These are phyloP conservation scores for Maudiozyma turicensis DNA, from an alignment of 805 yeast genomes.

Conservation along the genomic window DNA sequence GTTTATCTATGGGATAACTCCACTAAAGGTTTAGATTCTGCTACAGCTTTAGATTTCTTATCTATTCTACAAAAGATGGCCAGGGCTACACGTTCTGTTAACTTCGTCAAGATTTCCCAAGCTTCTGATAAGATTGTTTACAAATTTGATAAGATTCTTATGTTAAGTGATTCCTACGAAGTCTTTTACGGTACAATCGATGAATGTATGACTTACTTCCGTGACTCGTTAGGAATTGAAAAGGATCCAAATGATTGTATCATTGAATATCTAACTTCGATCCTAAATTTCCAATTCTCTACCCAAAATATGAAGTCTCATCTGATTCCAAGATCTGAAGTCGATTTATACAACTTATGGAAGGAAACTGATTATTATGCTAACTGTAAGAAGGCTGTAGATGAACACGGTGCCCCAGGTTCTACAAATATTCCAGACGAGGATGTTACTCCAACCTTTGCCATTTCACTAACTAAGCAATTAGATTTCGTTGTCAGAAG, in stretches of 20 bases:
- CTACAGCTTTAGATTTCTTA: constrained; percentile 40
- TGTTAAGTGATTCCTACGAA: constrained; percentile 40
- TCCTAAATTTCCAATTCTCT: constrained; percentile 34
- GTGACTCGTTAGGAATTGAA: constrained; percentile 39
- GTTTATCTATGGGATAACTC: constrained; percentile 46
- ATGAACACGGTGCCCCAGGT: constrained; percentile 20
- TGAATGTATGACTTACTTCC: constrained; percentile 38
- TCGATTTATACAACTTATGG: constrained; percentile 38
- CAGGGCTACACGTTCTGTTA: constrained; percentile 31
- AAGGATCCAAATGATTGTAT: constrained; percentile 51
- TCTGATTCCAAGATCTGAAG: constrained; percentile 26
- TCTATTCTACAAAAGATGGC: constrained; percentile 36
- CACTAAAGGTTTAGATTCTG: constrained; percentile 43
- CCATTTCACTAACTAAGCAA: constrained; percentile 31
- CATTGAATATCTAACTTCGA: constrained; percentile 51
- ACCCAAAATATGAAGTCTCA: constrained; percentile 1
- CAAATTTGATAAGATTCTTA: constrained; percentile 38
- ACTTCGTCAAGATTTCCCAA: constrained; percentile 39
- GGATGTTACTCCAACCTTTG: constrained; percentile 22
- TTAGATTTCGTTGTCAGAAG: constrained; percentile 36
- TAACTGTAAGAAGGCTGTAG: constrained; percentile 13
- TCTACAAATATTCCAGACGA: constrained; percentile 26
- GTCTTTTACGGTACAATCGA: constrained; percentile 37
- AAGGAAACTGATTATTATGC: constrained; percentile 18
- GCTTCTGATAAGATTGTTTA: constrained; percentile 41